A percentile compares a stretch with the other conserved stretches of the same genome.
These are phyloP conservation scores for Mucor mucedo DNA, from an alignment of 371 early-diverging fungal genomes.

Conservation along the genomic window DNA sequence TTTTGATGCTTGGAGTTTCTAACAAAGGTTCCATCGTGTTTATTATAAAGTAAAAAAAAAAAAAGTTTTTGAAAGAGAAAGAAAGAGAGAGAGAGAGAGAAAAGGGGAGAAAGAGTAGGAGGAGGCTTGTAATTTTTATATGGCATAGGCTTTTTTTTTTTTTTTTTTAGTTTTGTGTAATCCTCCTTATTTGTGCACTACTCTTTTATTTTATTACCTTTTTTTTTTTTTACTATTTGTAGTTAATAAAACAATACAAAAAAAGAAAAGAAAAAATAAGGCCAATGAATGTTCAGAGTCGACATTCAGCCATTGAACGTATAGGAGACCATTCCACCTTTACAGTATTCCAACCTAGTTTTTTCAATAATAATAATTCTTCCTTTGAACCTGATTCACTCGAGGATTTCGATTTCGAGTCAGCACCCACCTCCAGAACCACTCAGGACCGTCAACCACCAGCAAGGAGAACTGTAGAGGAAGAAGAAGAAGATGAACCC, in stretches of 20 bases:
- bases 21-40: background rate
- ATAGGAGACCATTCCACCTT: constrained; percentile 21
- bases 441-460: no score
- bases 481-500: constrained; percentile 19
- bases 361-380: constrained; percentile 13
- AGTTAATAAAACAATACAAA: no score
- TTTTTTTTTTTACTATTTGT: constrained; percentile 3
- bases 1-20: constrained; percentile 13
- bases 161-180: constrained; percentile 9
- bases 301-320: constrained; percentile 18
- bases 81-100: background rate
- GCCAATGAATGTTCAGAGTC: constrained; percentile 25
- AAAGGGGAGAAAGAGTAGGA: background rate
- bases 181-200: constrained; percentile 11
- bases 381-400: constrained; percentile 32
- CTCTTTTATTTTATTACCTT: background rate
- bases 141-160: constrained; percentile 4
- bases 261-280: no score
- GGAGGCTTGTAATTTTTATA: constrained; percentile 4
- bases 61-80: background rate
- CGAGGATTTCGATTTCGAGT: constrained; percentile 33
- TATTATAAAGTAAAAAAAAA: background rate
- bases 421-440: constrained; percentile 14
- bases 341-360: constrained; percentile 24
- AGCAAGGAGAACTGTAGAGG: background rate